phyloP scores from a whole-genome alignment of 2,329 filamentous ascomycete genomes.

The Aspergillus proliferans region DNA sequence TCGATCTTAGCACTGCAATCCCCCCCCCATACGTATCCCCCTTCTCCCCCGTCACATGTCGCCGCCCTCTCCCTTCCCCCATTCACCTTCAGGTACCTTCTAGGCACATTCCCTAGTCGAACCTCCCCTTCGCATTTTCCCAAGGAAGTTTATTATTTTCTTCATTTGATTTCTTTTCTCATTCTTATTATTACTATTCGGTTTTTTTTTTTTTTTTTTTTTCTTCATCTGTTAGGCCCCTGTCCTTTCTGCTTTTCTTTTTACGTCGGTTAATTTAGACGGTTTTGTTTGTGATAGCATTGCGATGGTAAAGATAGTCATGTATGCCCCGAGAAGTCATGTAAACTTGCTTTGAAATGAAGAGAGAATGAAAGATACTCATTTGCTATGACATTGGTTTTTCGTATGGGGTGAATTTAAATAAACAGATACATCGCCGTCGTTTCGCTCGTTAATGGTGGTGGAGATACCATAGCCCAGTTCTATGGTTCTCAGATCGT shows the following conservation, averaged over 20 bases:
- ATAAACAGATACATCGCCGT: no score
- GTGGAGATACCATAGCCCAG: no score
- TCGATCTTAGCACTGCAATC: not conserved
- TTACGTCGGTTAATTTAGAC: constrained; percentile 33
- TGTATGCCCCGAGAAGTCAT: constrained; percentile 38
- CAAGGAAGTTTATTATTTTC: constrained; percentile 11
- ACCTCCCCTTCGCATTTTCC: constrained; percentile 10
- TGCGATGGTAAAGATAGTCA: constrained; percentile 17
- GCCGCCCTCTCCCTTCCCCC: not conserved
- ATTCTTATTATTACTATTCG: constrained; percentile 9
- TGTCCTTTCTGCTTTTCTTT: constrained; percentile 4
- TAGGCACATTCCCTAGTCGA: constrained; percentile 14
- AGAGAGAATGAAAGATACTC: no score
- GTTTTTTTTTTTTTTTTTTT: not conserved
- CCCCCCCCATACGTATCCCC: not conserved
- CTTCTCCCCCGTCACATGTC: not conserved
- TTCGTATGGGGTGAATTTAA: no score
- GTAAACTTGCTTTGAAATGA: constrained; percentile 18
- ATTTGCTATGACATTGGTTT: no score
- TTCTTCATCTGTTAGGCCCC: constrained; percentile 1
- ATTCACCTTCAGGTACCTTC: constrained; percentile 2
- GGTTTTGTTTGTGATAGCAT: constrained; percentile 21
- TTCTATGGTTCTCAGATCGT: no score
- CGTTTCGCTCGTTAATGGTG: no score
- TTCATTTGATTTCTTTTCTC: constrained; percentile 9